Conservation (phyloP, 2,329 filamentous ascomycete species). For the Alternaria longipes region DNA sequence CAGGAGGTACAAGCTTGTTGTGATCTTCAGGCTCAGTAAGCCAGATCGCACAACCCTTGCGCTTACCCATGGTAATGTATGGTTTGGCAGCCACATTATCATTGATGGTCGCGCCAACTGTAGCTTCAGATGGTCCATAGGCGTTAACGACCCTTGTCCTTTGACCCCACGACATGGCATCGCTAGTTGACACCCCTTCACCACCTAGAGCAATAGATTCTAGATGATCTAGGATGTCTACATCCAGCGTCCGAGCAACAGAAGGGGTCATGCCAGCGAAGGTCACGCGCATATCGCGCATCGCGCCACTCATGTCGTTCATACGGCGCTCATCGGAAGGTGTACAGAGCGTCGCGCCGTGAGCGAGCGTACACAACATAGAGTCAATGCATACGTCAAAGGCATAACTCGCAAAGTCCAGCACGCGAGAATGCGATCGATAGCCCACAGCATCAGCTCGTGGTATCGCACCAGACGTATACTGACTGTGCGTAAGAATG, state of each 20-base stretch:
- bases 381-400: conserved; percentile 51
- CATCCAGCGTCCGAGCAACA: conserved; percentile 48
- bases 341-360: conserved; percentile 49
- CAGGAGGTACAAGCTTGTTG: conserved; percentile 48
- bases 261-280: conserved; percentile 51
- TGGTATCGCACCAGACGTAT: conserved; percentile 48
- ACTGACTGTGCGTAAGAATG: conserved; percentile 47
- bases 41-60: conserved; percentile 50
- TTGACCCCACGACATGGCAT: conserved; percentile 56
- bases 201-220: conserved; percentile 56
- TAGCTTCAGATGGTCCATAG: conserved; percentile 50
- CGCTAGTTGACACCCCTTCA: conserved; percentile 46
- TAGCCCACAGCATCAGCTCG: conserved; percentile 48
- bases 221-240: conserved; percentile 53
- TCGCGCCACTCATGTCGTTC: conserved; percentile 57
- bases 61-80: conserved; percentile 51
- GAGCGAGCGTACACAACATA: conserved; percentile 47
- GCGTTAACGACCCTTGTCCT: conserved; percentile 47
- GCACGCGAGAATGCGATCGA: conserved; percentile 42
- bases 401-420: conserved; percentile 51
- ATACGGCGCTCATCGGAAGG: conserved; percentile 58
- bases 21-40: conserved; percentile 53
- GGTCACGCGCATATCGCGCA: conserved; percentile 47
- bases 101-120: conserved; percentile 48
- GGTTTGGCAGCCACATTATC: conserved; percentile 38